phyloP scores from a whole-genome alignment of 805 yeast species.

The Naumovozyma castellii region DNA sequence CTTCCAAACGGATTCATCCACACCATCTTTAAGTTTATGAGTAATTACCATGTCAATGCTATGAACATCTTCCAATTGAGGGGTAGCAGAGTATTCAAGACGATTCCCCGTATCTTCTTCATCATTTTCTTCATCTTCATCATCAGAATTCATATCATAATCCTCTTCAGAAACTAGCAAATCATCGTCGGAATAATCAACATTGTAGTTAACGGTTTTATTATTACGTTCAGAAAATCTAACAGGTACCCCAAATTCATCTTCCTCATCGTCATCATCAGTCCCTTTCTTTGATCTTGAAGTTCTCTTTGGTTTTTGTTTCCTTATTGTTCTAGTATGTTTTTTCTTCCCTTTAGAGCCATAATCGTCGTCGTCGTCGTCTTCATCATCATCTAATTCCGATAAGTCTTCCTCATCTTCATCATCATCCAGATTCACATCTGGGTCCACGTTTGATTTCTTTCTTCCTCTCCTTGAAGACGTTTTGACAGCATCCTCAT shows the following conservation, averaged over 20 bases:
- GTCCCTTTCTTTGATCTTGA: constrained; percentile 8
- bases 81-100: constrained; percentile 22
- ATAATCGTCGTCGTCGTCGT: constrained; percentile 14
- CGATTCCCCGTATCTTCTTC: constrained; percentile 15
- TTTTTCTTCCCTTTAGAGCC: constrained; percentile 9
- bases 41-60: constrained; percentile 22
- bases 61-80: constrained; percentile 30
- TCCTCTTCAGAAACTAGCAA: constrained; percentile 30
- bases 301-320: constrained; percentile 12
- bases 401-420: constrained; percentile 19
- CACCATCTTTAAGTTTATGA: constrained; percentile 21
- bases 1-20: constrained; percentile 17
- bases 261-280: constrained; percentile 5
- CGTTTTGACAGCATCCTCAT: constrained; percentile 23
- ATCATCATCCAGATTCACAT: constrained; percentile 16
- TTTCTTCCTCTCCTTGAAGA: constrained; percentile 10
- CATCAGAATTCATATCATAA: constrained; percentile 23
- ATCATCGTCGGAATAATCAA: constrained; percentile 50
- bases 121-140: constrained; percentile 18
- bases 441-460: constrained; percentile 21
- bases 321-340: constrained; percentile 14
- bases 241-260: constrained; percentile 38
- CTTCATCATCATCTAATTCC: constrained; percentile 27
- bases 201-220: constrained; percentile 63
- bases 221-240: constrained; percentile 67